Conservation (phyloP, 2,329 filamentous ascomycete genomes). For the Colletotrichum sp. region DNA sequence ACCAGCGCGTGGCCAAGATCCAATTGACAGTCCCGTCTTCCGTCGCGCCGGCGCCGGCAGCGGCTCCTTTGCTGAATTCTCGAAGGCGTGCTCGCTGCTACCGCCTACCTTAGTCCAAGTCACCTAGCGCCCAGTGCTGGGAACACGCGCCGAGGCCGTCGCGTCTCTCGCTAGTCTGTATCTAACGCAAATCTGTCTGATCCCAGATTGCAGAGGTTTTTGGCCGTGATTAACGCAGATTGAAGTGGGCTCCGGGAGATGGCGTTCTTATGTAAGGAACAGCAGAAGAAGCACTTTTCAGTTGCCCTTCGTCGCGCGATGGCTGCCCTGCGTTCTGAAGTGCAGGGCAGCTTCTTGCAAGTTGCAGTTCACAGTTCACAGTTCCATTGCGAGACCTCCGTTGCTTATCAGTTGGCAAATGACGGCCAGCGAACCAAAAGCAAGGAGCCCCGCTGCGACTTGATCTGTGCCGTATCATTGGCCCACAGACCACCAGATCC, state of each 20-base stretch:
- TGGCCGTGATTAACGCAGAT: background rate
- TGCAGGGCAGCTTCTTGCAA: background rate
- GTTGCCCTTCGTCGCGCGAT: background rate
- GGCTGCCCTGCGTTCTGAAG: background rate
- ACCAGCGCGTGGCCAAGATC: background rate
- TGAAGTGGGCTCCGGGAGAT: background rate
- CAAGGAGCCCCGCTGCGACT: background rate
- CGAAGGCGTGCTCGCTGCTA: background rate
- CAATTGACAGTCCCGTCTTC: background rate
- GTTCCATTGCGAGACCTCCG: background rate
- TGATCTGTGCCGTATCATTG: background rate
- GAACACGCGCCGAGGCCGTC: background rate
- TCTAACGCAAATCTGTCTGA: background rate
- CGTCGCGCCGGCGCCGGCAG: background rate
- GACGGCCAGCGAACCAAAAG: background rate
- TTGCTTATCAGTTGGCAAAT: slow-evolving; percentile 5
- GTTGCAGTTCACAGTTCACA: background rate
- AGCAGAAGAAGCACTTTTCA: background rate
- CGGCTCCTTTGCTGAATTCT: background rate
- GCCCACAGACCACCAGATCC: background rate
- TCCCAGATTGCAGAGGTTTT: background rate
- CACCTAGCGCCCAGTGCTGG: background rate
- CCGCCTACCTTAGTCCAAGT: background rate
- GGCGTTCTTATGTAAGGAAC: background rate
- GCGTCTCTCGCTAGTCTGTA: background rate